Conservation (phyloP, 2,329 filamentous ascomycete genomes). For the Phaeosphaeria sp. region DNA sequence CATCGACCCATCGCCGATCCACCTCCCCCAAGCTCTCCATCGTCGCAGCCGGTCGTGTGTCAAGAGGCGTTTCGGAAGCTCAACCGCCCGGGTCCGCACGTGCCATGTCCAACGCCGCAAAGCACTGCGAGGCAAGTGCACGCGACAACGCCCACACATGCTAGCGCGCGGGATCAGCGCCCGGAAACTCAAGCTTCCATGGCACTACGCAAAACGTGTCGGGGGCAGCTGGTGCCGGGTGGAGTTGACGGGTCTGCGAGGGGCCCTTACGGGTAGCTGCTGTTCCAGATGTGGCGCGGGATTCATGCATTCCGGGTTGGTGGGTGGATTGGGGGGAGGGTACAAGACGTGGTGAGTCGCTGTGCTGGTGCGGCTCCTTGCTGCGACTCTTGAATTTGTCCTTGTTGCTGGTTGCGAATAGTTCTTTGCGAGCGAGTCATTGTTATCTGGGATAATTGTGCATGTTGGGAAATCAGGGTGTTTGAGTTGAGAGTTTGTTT, state of each 20-base stretch:
- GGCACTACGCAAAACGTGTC: constrained; percentile 14
- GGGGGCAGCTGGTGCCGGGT: background rate
- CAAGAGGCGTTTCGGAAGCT: background rate
- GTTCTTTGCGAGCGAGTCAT: background rate
- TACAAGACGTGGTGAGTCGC: background rate
- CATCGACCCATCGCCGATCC: background rate
- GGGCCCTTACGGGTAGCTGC: background rate
- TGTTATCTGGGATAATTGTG: background rate
- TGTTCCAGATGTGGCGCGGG: background rate
- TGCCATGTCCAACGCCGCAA: background rate
- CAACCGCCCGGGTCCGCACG: background rate
- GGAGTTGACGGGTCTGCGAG: background rate
- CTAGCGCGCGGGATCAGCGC: constrained; percentile 21
- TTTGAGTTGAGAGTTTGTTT: background rate
- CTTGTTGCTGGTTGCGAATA: background rate
- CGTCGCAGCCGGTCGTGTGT: background rate
- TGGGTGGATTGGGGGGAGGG: background rate
- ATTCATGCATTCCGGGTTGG: background rate
- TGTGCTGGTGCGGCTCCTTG: background rate
- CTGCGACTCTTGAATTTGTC: constrained; percentile 11
- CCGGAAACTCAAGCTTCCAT: constrained; percentile 25
- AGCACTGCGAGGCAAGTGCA: background rate
- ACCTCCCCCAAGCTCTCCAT: too few relatives aligned
- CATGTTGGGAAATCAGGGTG: background rate
- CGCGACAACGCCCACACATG: constrained; percentile 4